Evolutionary conservation across 2,329 filamentous ascomycete species (phyloP).

Genomic region (Didymosphaeria variabile): DNA sequence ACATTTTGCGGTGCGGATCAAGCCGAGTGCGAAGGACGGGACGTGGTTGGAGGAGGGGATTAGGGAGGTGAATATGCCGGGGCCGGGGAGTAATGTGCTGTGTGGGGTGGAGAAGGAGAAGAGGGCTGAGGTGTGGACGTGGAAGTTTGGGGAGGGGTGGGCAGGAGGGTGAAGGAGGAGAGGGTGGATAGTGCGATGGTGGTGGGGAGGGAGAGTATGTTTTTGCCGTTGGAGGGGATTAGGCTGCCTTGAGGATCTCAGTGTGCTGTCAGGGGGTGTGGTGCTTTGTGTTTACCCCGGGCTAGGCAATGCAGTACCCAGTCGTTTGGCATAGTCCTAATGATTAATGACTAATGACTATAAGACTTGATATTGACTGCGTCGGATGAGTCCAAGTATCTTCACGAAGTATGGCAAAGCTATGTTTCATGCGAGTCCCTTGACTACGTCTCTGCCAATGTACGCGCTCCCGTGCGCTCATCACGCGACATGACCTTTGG

Average conservation of each 20-base stretch:
- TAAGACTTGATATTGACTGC: not conserved
- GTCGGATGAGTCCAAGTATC: too few relatives aligned
- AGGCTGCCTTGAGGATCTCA: not conserved
- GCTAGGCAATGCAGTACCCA: too few relatives aligned
- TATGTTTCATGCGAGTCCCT: too few relatives aligned
- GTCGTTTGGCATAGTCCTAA: not conserved
- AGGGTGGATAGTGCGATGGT: conserved; percentile 22
- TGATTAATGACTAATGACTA: conserved; percentile 1
- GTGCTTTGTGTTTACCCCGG: too few relatives aligned
- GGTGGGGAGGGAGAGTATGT: conserved; percentile 15
- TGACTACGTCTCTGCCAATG: too few relatives aligned
- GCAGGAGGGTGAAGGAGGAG: conserved; percentile 9
- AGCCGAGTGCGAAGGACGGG: conserved; percentile 21
- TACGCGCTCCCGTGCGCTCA: too few relatives aligned
- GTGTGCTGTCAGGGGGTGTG: too few relatives aligned
- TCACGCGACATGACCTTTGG: too few relatives aligned
- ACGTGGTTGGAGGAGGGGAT: conserved; percentile 26
- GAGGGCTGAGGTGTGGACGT: conserved; percentile 30
- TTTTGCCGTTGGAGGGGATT: conserved; percentile 11
- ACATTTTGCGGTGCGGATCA: conserved; percentile 26
- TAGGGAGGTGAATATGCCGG: conserved; percentile 22
- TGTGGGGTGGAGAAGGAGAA: conserved; percentile 21
- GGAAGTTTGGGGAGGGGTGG: conserved; percentile 26
- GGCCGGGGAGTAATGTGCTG: conserved; percentile 16
- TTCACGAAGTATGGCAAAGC: too few relatives aligned